Conservation (phyloP, 1,139 yeast genomes). For the Protomyces macrosporus region DNA sequence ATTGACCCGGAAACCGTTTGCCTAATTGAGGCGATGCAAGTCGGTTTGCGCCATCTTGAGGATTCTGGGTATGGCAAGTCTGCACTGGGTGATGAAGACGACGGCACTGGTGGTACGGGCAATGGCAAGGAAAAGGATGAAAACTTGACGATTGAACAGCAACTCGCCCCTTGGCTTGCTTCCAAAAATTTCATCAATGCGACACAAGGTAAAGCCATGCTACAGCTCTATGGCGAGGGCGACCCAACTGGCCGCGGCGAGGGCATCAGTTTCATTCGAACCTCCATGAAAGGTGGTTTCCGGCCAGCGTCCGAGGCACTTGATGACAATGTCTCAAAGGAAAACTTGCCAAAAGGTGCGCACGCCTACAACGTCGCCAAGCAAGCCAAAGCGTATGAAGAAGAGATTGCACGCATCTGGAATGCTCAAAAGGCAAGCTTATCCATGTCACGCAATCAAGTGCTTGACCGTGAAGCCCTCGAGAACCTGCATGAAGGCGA, state of each 20-base stretch:
- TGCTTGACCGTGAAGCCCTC: constrained; percentile 40
- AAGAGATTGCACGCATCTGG: constrained; percentile 88
- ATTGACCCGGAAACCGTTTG: constrained; percentile 89
- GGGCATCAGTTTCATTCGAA: constrained; percentile 81
- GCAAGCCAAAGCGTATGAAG: constrained; percentile 89
- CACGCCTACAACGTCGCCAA: constrained; percentile 75
- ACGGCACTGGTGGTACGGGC: not conserved
- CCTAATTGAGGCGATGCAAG: constrained; percentile 85
- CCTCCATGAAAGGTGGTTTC: constrained; percentile 95
- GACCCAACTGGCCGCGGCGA: constrained; percentile 92
- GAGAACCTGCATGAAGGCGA: constrained; percentile 4
- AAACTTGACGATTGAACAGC: constrained; percentile 65
- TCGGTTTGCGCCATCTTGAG: constrained; percentile 77
- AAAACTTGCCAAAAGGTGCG: constrained; percentile 47
- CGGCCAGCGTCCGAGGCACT: constrained; percentile 53
- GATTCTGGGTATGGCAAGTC: constrained; percentile 58
- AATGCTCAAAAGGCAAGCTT: constrained; percentile 70
- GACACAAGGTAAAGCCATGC: constrained; percentile 94
- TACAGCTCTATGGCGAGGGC: constrained; percentile 93
- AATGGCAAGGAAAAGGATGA: constrained; percentile 39
- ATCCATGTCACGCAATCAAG: constrained; percentile 41
- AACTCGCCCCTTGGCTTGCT: constrained; percentile 88
- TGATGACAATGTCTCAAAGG: constrained; percentile 39
- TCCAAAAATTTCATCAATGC: constrained; percentile 87
- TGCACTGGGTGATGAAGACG: constrained; percentile 40